Evolutionary conservation across 163 green algal genomes (phyloP).

Genomic region (Scenedesmus sp.): DNA sequence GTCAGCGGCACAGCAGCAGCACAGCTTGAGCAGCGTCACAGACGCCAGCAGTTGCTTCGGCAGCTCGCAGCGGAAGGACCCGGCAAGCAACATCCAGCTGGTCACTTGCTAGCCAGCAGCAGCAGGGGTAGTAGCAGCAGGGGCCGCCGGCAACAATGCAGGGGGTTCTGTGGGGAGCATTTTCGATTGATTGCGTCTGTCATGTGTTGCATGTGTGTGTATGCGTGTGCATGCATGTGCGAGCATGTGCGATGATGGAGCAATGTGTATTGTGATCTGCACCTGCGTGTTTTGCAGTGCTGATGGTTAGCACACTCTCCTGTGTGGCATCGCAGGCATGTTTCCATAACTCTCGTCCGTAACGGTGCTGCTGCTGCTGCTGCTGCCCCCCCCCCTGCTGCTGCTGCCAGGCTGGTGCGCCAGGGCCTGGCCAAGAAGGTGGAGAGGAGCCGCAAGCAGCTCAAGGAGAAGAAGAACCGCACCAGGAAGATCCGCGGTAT

Average conservation of each 20-base stretch:
- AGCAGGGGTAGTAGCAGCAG: neutral
- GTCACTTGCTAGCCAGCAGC: neutral
- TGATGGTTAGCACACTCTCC: neutral
- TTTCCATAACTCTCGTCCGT: neutral
- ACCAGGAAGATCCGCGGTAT: slow-evolving; percentile 94
- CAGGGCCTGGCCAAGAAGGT: slow-evolving; percentile 92
- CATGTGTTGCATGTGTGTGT: neutral
- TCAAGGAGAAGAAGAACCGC: slow-evolving; percentile 99
- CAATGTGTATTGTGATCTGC: no score
- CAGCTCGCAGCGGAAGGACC: neutral
- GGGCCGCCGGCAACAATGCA: neutral
- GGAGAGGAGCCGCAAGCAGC: slow-evolving; percentile 97
- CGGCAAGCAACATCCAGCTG: neutral
- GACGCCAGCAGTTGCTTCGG: neutral
- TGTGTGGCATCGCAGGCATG: neutral
- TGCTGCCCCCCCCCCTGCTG: neutral
- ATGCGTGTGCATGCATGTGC: neutral
- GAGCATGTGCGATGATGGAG: no score
- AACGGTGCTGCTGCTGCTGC: slow-evolving; percentile 6
- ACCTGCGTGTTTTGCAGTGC: neutral
- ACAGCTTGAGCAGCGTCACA: neutral
- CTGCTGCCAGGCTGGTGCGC: slow-evolving; percentile 59
- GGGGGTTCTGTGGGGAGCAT: neutral
- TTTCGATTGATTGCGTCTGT: neutral
- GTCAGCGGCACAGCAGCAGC: neutral